Conservation (phyloP, 805 yeast species). For the Pichia deserticola region DNA sequence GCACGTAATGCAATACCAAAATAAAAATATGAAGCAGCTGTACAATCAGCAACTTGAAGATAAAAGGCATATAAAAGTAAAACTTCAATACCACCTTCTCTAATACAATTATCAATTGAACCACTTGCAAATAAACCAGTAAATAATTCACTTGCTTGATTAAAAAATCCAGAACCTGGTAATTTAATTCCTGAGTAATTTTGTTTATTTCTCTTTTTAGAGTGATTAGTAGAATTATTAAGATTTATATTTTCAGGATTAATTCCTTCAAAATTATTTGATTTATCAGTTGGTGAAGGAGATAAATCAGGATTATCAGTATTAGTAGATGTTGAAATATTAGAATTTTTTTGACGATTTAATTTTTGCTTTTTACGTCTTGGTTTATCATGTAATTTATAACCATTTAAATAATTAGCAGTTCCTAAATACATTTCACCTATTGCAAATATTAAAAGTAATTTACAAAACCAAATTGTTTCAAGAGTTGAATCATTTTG, state of each 20-base stretch:
- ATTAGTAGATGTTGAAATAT: background rate
- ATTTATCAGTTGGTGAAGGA: background rate
- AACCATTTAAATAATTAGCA: constrained; percentile 54
- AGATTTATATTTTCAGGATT: background rate
- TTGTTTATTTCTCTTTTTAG: background rate
- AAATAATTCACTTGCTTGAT: constrained; percentile 71
- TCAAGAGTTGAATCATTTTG: constrained; percentile 53
- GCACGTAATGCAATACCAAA: constrained; percentile 72
- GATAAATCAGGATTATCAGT: background rate
- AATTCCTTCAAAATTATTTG: background rate
- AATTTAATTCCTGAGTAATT: constrained; percentile 33
- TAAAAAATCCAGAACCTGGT: constrained; percentile 75
- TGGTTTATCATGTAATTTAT: constrained; percentile 25
- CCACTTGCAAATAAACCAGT: constrained; percentile 73
- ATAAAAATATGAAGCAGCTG: constrained; percentile 73
- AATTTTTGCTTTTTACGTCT: constrained; percentile 18
- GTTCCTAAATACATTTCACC: constrained; percentile 83
- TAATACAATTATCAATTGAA: constrained; percentile 69
- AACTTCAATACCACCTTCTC: constrained; percentile 76
- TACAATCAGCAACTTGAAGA: constrained; percentile 77
- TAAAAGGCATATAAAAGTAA: constrained; percentile 69
- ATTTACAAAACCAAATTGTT: constrained; percentile 76
- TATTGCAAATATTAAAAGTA: constrained; percentile 62
- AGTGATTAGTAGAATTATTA: background rate
- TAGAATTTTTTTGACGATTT: background rate